Percentiles rank a stretch among this genome's conserved stretches.
Conservation (phyloP, 352 stramenopile genomes). For the Pythium periplocum region DNA sequence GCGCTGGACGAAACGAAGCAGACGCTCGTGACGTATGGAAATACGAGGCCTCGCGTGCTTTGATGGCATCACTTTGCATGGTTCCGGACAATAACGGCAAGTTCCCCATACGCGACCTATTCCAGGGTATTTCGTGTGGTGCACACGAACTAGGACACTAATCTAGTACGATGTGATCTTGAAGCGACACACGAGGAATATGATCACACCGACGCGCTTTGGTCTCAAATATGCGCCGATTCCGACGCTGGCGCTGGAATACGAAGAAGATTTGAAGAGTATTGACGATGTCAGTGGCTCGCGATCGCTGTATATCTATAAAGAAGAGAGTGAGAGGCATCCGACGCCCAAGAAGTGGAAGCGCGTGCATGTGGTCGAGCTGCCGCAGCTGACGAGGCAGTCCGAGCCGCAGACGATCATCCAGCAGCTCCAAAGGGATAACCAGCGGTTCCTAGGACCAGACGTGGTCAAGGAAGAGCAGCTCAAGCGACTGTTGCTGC, state of each 20-base stretch:
- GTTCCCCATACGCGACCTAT: too few relatives aligned
- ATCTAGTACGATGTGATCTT: slow-evolving; percentile 1
- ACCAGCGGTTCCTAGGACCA: slow-evolving; percentile 52
- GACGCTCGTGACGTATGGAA: too few relatives aligned
- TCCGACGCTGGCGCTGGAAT: slow-evolving; percentile 77
- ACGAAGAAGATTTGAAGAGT: slow-evolving; percentile 51
- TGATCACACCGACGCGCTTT: slow-evolving; percentile 75
- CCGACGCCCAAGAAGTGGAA: slow-evolving; percentile 13
- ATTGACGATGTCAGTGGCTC: slow-evolving; percentile 26
- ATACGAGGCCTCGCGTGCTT: too few relatives aligned
- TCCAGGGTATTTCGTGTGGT: too few relatives aligned
- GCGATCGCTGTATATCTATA: slow-evolving; percentile 59
- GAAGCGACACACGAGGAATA: slow-evolving; percentile 11
- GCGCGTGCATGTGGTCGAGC: slow-evolving; percentile 77
- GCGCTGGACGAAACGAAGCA: background rate
- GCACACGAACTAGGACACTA: background rate
- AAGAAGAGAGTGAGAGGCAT: slow-evolving; percentile 8
- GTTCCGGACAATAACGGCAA: too few relatives aligned
- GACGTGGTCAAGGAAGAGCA: slow-evolving; percentile 63
- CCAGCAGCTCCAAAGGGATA: slow-evolving; percentile 56
- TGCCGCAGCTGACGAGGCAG: slow-evolving; percentile 44
- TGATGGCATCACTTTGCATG: too few relatives aligned
- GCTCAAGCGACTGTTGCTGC: slow-evolving; percentile 52
- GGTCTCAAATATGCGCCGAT: slow-evolving; percentile 80
- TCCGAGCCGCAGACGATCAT: slow-evolving; percentile 44